Evolutionary conservation across 1,139 yeast species (phyloP), one percentile per base, ranked within the genome.

Genomic region (Yamadazyma membranifaciens): DNA sequence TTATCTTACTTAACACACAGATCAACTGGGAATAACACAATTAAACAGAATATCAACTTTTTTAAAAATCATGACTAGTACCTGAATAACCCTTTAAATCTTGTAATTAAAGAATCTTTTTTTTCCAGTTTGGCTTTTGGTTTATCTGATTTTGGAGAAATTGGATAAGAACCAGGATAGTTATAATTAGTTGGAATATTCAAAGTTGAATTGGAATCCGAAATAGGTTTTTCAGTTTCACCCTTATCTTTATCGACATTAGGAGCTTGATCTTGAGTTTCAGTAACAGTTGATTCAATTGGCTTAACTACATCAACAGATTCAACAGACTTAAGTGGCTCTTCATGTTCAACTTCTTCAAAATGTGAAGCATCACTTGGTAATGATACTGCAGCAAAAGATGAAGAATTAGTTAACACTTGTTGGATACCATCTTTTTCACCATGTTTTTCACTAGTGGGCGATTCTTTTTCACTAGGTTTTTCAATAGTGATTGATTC

Each of bases 341-440:
- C 22, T 4, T n/a, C 31, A 25, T 34, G 20, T 9, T 14, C 20
- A 29, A 41, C 34, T 6, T 47, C 49, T 36, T 47, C 50, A 31
- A 45, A 45, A 17, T 45, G 41, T 7, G 43, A 36, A 36, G 34
- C 24, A 29, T 44, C 44, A 26, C 44, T 40, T 25, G 51, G 52
- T 30, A 50, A 31, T 3, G 74, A 67, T 16, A 70, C 67, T 6
- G 73, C 74, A 11, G 75, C 74, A 56, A 65, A 70, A 4, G 75
- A 68, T 1, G 73, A 67, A 6, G 58, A 55, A 2, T 67, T 48
- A 2, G 74, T 65, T 43, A 58, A 58, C 3, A 64, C 67, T 30
- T 63, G 65, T 30, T 49, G 45, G 27, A 47, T 47, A 11, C 36
- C 24, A 11, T 16, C 25, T 15, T 33, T 33, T 11, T 31, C 33